phyloP scores from a whole-genome alignment of 352 stramenopile species.

The Pythium phragmiticola region DNA sequence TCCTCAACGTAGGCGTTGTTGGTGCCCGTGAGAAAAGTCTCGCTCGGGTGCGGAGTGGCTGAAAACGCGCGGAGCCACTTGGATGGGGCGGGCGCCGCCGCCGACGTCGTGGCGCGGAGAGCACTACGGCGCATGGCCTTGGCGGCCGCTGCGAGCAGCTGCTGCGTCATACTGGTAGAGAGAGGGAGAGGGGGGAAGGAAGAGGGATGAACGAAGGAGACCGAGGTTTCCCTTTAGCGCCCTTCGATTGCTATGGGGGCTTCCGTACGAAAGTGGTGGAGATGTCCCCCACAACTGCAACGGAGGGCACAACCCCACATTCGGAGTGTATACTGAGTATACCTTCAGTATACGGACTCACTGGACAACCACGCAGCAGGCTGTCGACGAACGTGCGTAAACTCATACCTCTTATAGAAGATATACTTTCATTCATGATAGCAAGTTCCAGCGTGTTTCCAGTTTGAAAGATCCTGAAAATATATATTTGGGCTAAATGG shows the following conservation, averaged over 20 bases:
- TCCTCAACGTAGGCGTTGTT: slow-evolving; percentile 97
- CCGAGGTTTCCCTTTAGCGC: neutral
- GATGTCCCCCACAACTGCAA: neutral
- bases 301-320: slow-evolving; percentile 15
- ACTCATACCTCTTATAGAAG: slow-evolving; percentile 6
- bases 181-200: neutral
- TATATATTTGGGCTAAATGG: neutral
- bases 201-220: neutral
- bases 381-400: slow-evolving; percentile 5
- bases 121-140: slow-evolving; percentile 54
- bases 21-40: slow-evolving; percentile 93
- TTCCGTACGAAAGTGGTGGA: slow-evolving; percentile 11
- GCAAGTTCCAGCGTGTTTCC: neutral
- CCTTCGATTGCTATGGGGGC: slow-evolving; percentile 4
- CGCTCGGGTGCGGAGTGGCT: slow-evolving; percentile 71
- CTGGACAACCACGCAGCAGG: slow-evolving; percentile 5
- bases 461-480: neutral
- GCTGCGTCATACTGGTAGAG: slow-evolving; percentile 46
- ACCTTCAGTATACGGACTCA: slow-evolving; percentile 11
- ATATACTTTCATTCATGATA: neutral
- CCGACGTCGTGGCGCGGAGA: slow-evolving; percentile 26
- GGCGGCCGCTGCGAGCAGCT: slow-evolving; percentile 55
- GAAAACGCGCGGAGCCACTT: slow-evolving; percentile 51
- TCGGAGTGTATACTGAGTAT: slow-evolving; percentile 21
- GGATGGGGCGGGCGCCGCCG: slow-evolving; percentile 23